Evolutionary conservation across 1,139 yeast species (phyloP), one percentile per base, ranked within the genome.

Genomic region (Scheffersomyces insectosa): DNA sequence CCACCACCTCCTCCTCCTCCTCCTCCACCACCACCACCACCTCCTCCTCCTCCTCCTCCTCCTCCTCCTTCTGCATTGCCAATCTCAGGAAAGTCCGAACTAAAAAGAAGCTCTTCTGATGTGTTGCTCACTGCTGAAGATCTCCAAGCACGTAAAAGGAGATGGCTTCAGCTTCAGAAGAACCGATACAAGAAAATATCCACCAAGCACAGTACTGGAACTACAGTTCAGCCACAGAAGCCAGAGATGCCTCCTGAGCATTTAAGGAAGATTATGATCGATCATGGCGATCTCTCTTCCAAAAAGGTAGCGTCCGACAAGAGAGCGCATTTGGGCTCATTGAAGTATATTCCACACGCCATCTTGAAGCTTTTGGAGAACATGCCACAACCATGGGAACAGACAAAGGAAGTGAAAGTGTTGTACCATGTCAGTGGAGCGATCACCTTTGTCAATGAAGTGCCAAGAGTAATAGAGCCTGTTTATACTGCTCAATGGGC

Each of bases 311-410:
- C 95, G n/a, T 80, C 87, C 8, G 98, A 93, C 57, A 91, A 91
- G 60, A 73, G 95, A 44, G 82, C 97, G 0, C 91, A 88, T 57
- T 66, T 95, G 25, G 97, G 98, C 1, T 93, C 98, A 0, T 71
- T 95, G 46, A 93, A 91, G 64, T 95, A 86, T 65, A 79, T 95
- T 83, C 99, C 99, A 0, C 98, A 93, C 66, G 97, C 99, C 0
- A 80, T 91, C 1, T 64, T 90, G 48, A 95, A 95, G 63, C 75
- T 95, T 31, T 61, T 95, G 39, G 99, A 95, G 58, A 91, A 90
- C 56, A 93, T 95, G 93, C 99, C 99, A 0, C 97, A 90, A 60
- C 99, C 99, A 1, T 95, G 99, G 99, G 98, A 95, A 62, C 80
- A 81, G 46, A 71, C 79, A 1, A 87, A 88, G 46, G 95, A 88